A percentile compares a stretch with the other conserved stretches of the same genome.
These are phyloP conservation scores for Fusarium verticillioides DNA, from an alignment of 2,329 filamentous ascomycete species.

Conservation along the genomic window DNA sequence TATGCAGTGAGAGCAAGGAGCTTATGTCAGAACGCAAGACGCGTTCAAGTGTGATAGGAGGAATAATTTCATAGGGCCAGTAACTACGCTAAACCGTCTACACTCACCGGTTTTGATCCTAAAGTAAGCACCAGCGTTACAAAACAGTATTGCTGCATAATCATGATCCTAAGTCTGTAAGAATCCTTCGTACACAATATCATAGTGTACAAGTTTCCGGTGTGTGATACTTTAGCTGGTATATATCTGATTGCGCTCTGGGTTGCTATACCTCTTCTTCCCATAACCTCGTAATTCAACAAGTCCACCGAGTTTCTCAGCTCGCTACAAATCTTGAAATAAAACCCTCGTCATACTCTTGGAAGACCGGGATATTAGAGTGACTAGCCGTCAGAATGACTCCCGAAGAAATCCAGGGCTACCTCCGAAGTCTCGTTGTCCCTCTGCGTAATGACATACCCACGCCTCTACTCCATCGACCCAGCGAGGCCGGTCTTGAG, in stretches of 20 bases:
- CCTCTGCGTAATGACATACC: not conserved
- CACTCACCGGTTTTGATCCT: not conserved
- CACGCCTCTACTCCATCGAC: not conserved
- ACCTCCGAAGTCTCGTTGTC: not conserved
- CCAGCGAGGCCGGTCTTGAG: not conserved
- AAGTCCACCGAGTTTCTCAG: not conserved
- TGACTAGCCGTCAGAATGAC: not conserved
- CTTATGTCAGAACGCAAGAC: not conserved
- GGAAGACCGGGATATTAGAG: accelerated
- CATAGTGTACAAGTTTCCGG: not conserved
- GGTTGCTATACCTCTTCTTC: not conserved
- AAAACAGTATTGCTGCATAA: not conserved
- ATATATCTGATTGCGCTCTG: not conserved
- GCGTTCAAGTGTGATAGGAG: not conserved
- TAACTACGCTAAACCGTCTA: not conserved
- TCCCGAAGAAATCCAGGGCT: not conserved
- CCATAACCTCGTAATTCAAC: accelerated
- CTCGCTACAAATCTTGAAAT: accelerated
- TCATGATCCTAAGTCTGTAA: not conserved
- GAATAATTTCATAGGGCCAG: not conserved
- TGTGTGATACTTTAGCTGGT: accelerated
- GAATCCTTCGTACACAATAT: not conserved
- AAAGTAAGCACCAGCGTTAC: not conserved
- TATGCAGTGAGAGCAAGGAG: not conserved
- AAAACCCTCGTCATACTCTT: accelerated